phyloP scores from a whole-genome alignment of 2,329 filamentous ascomycete species.

The Aspergillus eucalypticola region DNA sequence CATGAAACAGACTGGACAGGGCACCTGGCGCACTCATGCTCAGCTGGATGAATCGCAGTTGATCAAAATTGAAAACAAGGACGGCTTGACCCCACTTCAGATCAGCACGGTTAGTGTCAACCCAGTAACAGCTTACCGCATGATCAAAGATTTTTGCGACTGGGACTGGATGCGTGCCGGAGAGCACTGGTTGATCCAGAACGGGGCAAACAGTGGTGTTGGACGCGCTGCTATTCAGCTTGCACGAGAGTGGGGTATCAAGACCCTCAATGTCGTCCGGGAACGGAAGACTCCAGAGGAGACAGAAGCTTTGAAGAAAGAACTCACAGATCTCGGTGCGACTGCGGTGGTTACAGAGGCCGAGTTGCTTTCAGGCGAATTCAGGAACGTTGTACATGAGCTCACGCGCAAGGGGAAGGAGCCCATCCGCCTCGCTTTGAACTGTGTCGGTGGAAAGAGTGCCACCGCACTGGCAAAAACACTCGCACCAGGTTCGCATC shows the following conservation, averaged over 20 bases:
- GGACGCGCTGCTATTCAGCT: slow-evolving; percentile 90
- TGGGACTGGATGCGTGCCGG: slow-evolving; percentile 54
- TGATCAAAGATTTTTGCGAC: slow-evolving; percentile 76
- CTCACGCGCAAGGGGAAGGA: slow-evolving; percentile 74
- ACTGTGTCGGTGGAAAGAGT: slow-evolving; percentile 89
- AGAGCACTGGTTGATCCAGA: slow-evolving; percentile 96
- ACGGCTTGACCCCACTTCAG: slow-evolving; percentile 72
- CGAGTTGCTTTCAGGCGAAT: slow-evolving; percentile 51
- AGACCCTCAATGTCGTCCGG: slow-evolving; percentile 86
- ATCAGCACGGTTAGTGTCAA: slow-evolving; percentile 89
- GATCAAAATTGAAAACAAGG: slow-evolving; percentile 68
- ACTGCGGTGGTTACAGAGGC: slow-evolving; percentile 64
- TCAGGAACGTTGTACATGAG: slow-evolving; percentile 56
- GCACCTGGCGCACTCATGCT: slow-evolving; percentile 93
- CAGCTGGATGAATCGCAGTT: slow-evolving; percentile 63
- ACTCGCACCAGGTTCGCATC: slow-evolving; percentile 66
- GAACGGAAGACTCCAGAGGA: slow-evolving; percentile 65
- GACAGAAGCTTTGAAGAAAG: slow-evolving; percentile 64
- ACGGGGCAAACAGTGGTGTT: slow-evolving; percentile 92
- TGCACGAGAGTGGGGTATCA: slow-evolving; percentile 79
- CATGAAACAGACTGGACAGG: slow-evolving; percentile 77
- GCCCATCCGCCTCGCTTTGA: slow-evolving; percentile 74
- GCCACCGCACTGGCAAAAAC: slow-evolving; percentile 76
- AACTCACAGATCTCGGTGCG: slow-evolving; percentile 63
- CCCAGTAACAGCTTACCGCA: slow-evolving; percentile 89